Evolutionary conservation across 768 basidiomycete genomes (phyloP).

Genomic region (Tricholomella constricta): DNA sequence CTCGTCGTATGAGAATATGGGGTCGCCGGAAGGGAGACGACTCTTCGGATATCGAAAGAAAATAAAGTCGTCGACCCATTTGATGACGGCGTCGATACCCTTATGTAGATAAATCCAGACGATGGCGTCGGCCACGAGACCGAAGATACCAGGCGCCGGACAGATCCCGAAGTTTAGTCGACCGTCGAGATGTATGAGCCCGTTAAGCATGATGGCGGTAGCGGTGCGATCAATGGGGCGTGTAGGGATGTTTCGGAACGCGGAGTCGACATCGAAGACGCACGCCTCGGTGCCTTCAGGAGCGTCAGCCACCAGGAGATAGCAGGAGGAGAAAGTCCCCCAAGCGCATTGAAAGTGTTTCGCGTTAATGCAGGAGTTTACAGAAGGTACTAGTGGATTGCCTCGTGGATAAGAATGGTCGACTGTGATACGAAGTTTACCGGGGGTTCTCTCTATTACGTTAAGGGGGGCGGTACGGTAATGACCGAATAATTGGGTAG

Average conservation of each 20-base stretch:
- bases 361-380: not conserved
- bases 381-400: not conserved
- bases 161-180: not conserved
- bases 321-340: not conserved
- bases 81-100: not conserved
- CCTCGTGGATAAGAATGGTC: not conserved
- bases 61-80: not conserved
- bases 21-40: not conserved
- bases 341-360: not conserved
- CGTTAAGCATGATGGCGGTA: not conserved
- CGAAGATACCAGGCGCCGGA: not conserved
- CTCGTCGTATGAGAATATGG: not conserved
- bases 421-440: conserved; percentile 1
- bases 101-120: not conserved
- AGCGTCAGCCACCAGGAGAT: not conserved
- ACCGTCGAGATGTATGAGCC: not conserved
- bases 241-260: not conserved
- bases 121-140: not conserved
- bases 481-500: not conserved
- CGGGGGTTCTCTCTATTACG: not conserved
- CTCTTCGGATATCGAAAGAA: not conserved
- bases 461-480: conserved; percentile 1
- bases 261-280: not conserved
- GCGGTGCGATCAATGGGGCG: not conserved
- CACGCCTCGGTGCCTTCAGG: not conserved